Percentiles rank a stretch among this genome's conserved stretches.
Conservation (phyloP, 306 rosid species). For the Coriaria nepalensis region DNA sequence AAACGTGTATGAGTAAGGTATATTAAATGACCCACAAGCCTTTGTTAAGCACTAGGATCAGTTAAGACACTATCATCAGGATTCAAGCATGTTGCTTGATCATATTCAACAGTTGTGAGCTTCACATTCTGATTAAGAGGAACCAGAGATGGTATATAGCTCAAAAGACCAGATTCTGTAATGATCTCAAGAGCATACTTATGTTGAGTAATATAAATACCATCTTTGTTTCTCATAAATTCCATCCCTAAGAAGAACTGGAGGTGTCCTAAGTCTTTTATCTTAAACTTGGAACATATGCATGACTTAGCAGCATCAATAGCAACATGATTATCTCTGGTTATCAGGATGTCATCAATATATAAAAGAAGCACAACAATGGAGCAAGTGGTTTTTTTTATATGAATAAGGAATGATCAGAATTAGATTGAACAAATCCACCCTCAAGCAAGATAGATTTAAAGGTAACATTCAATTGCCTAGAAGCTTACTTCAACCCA, state of each 20-base stretch:
- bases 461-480: not conserved
- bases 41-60: not conserved
- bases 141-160: not conserved
- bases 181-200: slow-evolving; percentile 10
- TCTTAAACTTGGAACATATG: too few relatives aligned
- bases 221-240: not conserved
- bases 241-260: slow-evolving; percentile 3
- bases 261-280: not conserved
- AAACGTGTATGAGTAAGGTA: not conserved
- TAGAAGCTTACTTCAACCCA: slow-evolving; percentile 2
- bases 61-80: not conserved
- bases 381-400: too few relatives aligned
- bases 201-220: slow-evolving; percentile 1
- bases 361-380: too few relatives aligned
- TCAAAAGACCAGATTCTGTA: not conserved
- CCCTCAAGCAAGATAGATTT: not conserved
- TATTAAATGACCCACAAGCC: slow-evolving; percentile 1
- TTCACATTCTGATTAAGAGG: not conserved
- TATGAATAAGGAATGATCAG: too few relatives aligned
- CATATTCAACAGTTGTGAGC: not conserved
- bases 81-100: too few relatives aligned
- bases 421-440: too few relatives aligned
- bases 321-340: too few relatives aligned
- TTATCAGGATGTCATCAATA: too few relatives aligned
- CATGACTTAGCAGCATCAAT: too few relatives aligned